Base-by-base conservation (phyloP, 225 moss, liverwort and hornwort species). In the Marchantia paleacea region DNA sequence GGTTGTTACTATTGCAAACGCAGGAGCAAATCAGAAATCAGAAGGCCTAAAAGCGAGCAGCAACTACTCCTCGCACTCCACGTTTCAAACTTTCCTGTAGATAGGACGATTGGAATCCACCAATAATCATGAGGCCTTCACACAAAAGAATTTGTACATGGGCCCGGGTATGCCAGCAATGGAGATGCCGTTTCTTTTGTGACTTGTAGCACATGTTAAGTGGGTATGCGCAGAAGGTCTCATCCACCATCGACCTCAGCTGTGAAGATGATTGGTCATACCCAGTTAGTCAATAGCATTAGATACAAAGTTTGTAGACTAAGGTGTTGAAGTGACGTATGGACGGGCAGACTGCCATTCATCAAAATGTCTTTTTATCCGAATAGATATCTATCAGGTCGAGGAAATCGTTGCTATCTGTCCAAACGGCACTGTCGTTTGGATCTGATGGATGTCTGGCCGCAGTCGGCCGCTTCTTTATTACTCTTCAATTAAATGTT, bases 11-110 rank as follows among this genome's bases (percentile, higher is more conserved):
- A 24, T 28, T 22, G 31, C 16, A 60, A 60, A 78, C 47, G 78
- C 78, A 78, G 78, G 78, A 78, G 24, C 78, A 78, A 78, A 51
- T 78, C 28, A 47, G 19, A 29, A 15, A 61, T n/a, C 78, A 78
- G 78, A 78, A 25, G 25, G 4, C 3, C 24, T 78, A 66, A 48
- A 74, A 19, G 58, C 20, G 12, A 58, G 3, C 39, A 39, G 39
- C 5, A 58, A 58, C 4, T 58, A 16, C 58, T 58, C 58, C 13
- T 39, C 39, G 39, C 3, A 39, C 39, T 39, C 39, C 39, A 39
- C 39, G 39, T 39, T 39, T 39, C 15, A 20, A 58, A 58, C 14
- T 15, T 15, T 15, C 15, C 15, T 58, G 58, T 16, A 58, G 58
- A 58, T 58, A 58, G 15, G 5, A 16, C 55, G 6, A 1, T 12